These are phyloP conservation scores for Eimeria zaria DNA, from an alignment of 169 alveolate species.

Conservation along the genomic window DNA sequence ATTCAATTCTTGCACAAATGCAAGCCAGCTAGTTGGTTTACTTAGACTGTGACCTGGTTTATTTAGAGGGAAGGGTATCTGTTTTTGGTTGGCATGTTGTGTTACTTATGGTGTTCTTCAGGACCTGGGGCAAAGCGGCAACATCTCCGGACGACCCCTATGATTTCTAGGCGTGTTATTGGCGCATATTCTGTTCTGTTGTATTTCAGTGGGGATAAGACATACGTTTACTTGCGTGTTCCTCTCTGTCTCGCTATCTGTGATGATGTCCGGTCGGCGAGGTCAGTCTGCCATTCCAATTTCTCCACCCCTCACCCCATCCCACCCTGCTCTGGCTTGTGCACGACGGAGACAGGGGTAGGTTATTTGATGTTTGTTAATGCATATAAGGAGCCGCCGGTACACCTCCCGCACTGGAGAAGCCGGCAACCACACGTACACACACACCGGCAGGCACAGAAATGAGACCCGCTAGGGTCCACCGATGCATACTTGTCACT, in stretches of 20 bases:
- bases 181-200: background rate
- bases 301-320: background rate
- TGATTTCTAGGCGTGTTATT: slow-evolving; percentile 37
- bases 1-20: background rate
- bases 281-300: background rate
- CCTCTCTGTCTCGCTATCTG: slow-evolving; percentile 7
- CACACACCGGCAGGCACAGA: slow-evolving; percentile 21
- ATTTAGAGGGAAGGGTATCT: background rate
- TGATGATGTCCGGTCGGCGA: slow-evolving; percentile 42
- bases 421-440: slow-evolving; percentile 55
- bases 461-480: slow-evolving; percentile 27
- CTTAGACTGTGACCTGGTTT: background rate
- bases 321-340: background rate
- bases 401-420: slow-evolving; percentile 69
- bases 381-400: slow-evolving; percentile 18
- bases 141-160: slow-evolving; percentile 72
- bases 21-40: background rate
- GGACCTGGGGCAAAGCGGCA: slow-evolving; percentile 80
- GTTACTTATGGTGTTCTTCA: background rate
- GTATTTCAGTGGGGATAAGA: background rate
- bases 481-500: background rate
- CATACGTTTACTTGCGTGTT: background rate
- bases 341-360: background rate
- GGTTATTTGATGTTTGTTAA: slow-evolving; percentile 20
- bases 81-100: background rate